phyloP scores from a whole-genome alignment of 306 rosid species.

The Lathyrus tuberosus region DNA sequence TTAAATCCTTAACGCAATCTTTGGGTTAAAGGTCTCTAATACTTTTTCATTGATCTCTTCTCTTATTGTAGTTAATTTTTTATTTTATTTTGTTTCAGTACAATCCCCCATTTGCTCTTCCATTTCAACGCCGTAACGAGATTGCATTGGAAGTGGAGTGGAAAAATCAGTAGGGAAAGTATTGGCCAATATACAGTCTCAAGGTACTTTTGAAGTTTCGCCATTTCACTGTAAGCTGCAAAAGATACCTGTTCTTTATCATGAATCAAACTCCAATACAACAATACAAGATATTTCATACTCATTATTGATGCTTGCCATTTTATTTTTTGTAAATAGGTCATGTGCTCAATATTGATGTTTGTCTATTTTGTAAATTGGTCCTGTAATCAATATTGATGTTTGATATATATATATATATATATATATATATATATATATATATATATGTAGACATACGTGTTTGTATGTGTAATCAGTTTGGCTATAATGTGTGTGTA shows the following conservation, averaged over 20 bases:
- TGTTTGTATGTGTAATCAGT: background rate
- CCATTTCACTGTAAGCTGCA: slow-evolving; percentile 23
- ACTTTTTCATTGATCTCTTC: slow-evolving; percentile 12
- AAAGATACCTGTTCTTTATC: slow-evolving; percentile 19
- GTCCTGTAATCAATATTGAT: slow-evolving; percentile 20
- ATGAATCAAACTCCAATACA: slow-evolving; percentile 19
- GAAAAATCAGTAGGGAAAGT: slow-evolving; percentile 51
- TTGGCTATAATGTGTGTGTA: slow-evolving; percentile 10
- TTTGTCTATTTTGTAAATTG: slow-evolving; percentile 24
- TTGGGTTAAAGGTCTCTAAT: slow-evolving; percentile 30
- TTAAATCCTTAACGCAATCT: slow-evolving; percentile 44
- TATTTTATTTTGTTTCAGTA: slow-evolving; percentile 62
- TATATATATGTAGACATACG: background rate
- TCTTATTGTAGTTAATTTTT: slow-evolving; percentile 33
- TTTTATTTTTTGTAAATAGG: slow-evolving; percentile 16
- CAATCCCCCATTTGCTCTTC: slow-evolving; percentile 95
- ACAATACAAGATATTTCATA: slow-evolving; percentile 22
- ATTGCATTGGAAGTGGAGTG: slow-evolving; percentile 82
- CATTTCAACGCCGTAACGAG: slow-evolving; percentile 98
- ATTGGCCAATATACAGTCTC: slow-evolving; percentile 29
- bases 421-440: too few relatives aligned
- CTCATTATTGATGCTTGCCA: background rate
- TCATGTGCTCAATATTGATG: slow-evolving; percentile 2
- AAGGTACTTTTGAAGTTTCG: slow-evolving; percentile 36
- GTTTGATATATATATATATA: background rate